Evolutionary conservation across 2,329 filamentous ascomycete species (phyloP), one percentile per base, ranked within the genome.

Genomic region (Epichloe aotearoae): DNA sequence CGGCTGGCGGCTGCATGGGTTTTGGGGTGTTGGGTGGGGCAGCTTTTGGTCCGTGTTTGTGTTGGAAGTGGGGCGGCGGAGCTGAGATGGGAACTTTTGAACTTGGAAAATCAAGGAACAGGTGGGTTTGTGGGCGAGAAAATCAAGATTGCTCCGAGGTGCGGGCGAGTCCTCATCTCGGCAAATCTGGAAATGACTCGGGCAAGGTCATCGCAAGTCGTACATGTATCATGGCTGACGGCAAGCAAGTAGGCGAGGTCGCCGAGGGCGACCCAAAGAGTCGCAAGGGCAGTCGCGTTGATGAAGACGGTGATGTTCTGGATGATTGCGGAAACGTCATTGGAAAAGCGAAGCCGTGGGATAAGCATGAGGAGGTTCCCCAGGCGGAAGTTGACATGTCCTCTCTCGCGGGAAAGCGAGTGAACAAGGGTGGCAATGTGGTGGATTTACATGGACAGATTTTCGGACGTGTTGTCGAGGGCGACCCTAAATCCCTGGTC

Each of bases 341-440:
- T 39, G 83, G 83, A 33, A 79, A 75, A 53, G 82, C 80, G 3
- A 82, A 88, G 62, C 79, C 82, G 51, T 86, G 80, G 72, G 81
- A 88, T 55, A 70, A 73, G 40, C 65, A 65, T 7, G 67, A 69
- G 39, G 54, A 58, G 1, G 71, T 73, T 51, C 65, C 74, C 8
- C 75, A 80, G 62, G 73, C 76, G 53, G 71, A 75, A 0, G 75
- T 74, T 3, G 78, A 82, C 58, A 77, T 76, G 53, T 84, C 82
- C 7, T 69, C 75, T 42, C 72, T 84, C 5, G 82, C 83, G 19
- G 83, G 83, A 52, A 84, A 86, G 66, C 75, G 80, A 40, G 81
- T 87, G 56, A 84, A 86, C 69, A 86, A 86, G 68, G 76, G 77
- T 3, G 83, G 84, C 39, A 79, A 80, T 45, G 69, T 79, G 1